Base-by-base conservation (phyloP, 192 early-diverging fungal genomes). In the Podila horticola region DNA sequence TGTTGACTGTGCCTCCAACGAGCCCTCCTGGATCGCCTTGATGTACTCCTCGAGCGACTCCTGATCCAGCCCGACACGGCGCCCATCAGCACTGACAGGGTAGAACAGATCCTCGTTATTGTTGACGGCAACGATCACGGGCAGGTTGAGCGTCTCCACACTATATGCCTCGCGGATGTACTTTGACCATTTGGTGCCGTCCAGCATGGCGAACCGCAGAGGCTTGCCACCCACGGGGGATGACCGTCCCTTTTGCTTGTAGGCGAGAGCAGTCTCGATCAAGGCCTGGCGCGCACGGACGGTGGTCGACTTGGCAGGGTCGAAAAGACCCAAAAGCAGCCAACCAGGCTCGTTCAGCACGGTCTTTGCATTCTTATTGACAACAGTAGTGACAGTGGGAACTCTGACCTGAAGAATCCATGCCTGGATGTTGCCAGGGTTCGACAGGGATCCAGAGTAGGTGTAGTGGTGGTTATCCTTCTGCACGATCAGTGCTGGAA, bases 401-500 rank as follows among this genome's bases (percentile, higher is more conserved):
- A 89, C 87, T 57, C 91, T 90, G 77, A 93, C 89, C 38, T 72
- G 82, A 20, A 88, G 82, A 62, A 94, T 89, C 90, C 90, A 94
- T 62, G 84, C 79, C 62, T 85, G 84, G 19, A 91, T 65, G 24
- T 74, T 41, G 49, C 83, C 81, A n/a, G 69, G 67, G 71, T 89
- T 68, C 24, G 74, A 45, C 19, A 79, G 59, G 22, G 66, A 61
- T 15, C 72, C 67, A 28, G 69, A 15, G 64, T 67, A 85, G 51
- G 75, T 30, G 5, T 71, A 71, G 28, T 85, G 73, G 13, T 74
- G 63, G 24, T 88, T 85, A 59, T 93, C 93, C 63, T 94, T 95
- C 19, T 91, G 57, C 4, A 89, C 91, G 4, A 90, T 49, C 20
- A 92, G 65, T 10, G 76, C 66, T 2, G 94, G 93, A 1, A 67